Evolutionary conservation across 768 basidiomycete genomes (phyloP), one percentile per base, ranked within the genome.

Genomic region (Lepiota venenata): DNA sequence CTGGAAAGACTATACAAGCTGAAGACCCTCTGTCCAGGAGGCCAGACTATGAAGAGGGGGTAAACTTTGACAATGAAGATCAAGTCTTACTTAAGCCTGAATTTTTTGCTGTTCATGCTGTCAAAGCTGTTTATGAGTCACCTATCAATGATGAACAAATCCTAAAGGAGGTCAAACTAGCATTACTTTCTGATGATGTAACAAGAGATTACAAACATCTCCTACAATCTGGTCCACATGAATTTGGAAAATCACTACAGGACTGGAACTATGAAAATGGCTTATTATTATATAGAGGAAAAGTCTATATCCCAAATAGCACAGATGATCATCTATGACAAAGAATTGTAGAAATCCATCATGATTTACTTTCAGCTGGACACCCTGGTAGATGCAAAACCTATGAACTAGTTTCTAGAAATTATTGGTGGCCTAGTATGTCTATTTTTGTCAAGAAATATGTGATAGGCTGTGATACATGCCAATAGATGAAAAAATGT

Each of bases 191-290:
- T 42, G 41, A 42, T n/a, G n/a, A 42, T n/a, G 41, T 42, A 8
- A 42, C 41, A 7, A 42, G 21, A 16, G 41, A 42, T 20, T 42
- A 42, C n/a, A 42, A 42, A 20, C 6, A 15, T 7, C n/a, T 42
- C 6, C 41, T 42, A 7, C 6, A 42, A 20, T 42, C 41, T 8
- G n/a, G 41, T 8, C 41, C 41, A 42, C 6, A 20, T n/a, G 41
- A 42, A 16, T 42, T 42, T 42, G 41, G 41, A 42, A 42, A 42
- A 42, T 42, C 41, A 7, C 21, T 42, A 20, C 41, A 42, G n/a
- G 41, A 42, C n/a, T 42, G 41, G 41, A 42, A 42, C 41, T 42
- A 42, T 42, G 41, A 42, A n/a, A 42, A 42, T 42, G 41, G 41
- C n/a, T n/a, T 42, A 42, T n/a, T 42, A 7, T 20, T 42, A 20